A percentile compares a stretch with the other conserved stretches of the same genome.
phyloP scores from a whole-genome alignment of 1,139 yeast genomes.

The Pichia sp. region DNA sequence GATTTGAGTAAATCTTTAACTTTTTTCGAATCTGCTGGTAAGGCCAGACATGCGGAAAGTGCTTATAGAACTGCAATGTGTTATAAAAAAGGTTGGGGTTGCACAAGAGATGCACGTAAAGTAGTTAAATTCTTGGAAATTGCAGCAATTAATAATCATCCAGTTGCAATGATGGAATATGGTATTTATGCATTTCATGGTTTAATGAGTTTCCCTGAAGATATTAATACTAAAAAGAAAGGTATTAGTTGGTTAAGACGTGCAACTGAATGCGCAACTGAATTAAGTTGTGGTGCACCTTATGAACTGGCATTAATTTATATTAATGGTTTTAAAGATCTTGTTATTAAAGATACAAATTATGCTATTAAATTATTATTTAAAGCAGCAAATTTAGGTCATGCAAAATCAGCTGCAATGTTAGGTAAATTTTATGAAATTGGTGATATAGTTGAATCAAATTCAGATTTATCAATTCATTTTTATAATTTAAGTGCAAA shows the following conservation, averaged over 20 bases:
- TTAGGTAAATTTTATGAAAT: conserved; percentile 81
- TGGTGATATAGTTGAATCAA: conserved; percentile 74
- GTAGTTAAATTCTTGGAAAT: conserved; percentile 77
- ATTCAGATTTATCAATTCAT: conserved; percentile 80
- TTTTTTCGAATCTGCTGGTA: conserved; percentile 83
- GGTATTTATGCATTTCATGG: conserved; percentile 83
- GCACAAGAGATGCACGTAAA: conserved; percentile 80
- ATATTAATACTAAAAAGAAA: conserved; percentile 64
- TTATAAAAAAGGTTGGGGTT: conserved; percentile 90
- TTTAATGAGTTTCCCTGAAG: conserved; percentile 72
- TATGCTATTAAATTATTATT: conserved; percentile 85
- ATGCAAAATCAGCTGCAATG: conserved; percentile 69
- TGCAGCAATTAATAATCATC: conserved; percentile 88
- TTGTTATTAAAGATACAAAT: conserved; percentile 72
- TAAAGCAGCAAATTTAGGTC: conserved; percentile 86
- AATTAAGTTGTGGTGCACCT: conserved; percentile 85
- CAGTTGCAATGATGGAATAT: conserved; percentile 90
- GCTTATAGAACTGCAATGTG: conserved; percentile 89
- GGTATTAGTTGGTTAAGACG: conserved; percentile 93
- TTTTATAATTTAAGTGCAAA: conserved; percentile 89
- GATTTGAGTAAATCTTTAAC: conserved; percentile 71
- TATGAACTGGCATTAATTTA: conserved; percentile 84
- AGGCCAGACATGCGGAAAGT: conserved; percentile 85
- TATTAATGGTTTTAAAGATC: conserved; percentile 78
- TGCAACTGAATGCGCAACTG: conserved; percentile 79